Percentiles rank a stretch among this genome's conserved stretches.
Evolutionary conservation across 1,284 basidiomycete species (phyloP).

Genomic region (Papiliotrema laurentii): DNA sequence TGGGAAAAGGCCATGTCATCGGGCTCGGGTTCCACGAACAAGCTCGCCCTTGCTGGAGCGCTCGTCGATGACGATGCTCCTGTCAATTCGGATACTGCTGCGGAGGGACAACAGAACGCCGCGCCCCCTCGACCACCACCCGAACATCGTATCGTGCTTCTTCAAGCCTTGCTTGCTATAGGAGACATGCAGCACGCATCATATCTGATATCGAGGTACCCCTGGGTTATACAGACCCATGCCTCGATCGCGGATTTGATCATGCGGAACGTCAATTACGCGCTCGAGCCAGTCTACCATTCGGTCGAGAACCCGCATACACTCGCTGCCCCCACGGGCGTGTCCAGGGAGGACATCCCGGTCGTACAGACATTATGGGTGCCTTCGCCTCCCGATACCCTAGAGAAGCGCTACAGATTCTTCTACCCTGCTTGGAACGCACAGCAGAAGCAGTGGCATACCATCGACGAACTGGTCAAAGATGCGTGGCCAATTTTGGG

Average conservation of each 20-base stretch:
- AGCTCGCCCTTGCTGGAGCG: neutral
- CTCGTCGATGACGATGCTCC: slow-evolving; percentile 50
- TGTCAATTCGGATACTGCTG: slow-evolving; percentile 4
- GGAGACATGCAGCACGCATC: slow-evolving; percentile 76
- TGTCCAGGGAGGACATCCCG: neutral
- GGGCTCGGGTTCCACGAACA: neutral
- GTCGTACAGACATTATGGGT: slow-evolving; percentile 57
- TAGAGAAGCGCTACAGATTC: slow-evolving; percentile 69
- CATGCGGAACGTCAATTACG: slow-evolving; percentile 65
- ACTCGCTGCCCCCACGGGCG: neutral
- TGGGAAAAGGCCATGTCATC: neutral
- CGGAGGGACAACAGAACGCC: slow-evolving; percentile 41
- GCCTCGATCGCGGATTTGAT: slow-evolving; percentile 80
- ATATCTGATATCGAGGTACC: slow-evolving; percentile 73
- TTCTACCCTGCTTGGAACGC: slow-evolving; percentile 82
- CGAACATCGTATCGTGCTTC: slow-evolving; percentile 77
- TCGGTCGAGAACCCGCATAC: slow-evolving; percentile 33
- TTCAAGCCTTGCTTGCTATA: slow-evolving; percentile 76
- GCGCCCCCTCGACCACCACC: slow-evolving; percentile 44
- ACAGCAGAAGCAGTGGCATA: slow-evolving; percentile 62
- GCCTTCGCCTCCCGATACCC: slow-evolving; percentile 70
- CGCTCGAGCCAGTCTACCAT: slow-evolving; percentile 66
- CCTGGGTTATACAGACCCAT: slow-evolving; percentile 77
- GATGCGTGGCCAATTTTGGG: slow-evolving; percentile 63
- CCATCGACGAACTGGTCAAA: slow-evolving; percentile 59